phyloP scores from a whole-genome alignment of 1,139 yeast genomes.

The Williopsis jadinii region DNA sequence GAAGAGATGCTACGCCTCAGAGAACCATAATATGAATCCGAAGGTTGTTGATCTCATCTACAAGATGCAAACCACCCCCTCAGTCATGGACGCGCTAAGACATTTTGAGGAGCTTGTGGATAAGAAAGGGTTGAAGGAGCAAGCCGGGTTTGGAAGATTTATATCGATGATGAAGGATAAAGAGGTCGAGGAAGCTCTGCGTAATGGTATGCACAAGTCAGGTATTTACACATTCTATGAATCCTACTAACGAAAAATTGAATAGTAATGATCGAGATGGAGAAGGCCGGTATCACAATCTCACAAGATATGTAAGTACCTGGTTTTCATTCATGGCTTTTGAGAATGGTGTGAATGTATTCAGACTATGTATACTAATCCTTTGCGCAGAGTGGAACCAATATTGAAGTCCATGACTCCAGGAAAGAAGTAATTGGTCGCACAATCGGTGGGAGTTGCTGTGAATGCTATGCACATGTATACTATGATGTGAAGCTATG shows the following conservation, averaged over 20 bases:
- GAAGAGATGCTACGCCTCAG: slow-evolving; percentile 6
- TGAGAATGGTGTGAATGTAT: not conserved
- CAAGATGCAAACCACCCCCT: slow-evolving; percentile 11
- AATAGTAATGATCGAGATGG: slow-evolving; percentile 10
- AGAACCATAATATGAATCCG: slow-evolving; percentile 8
- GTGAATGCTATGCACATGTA: no score
- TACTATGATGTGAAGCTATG: no score
- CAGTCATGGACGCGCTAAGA: slow-evolving; percentile 8
- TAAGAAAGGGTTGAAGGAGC: slow-evolving; percentile 6
- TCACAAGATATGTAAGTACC: slow-evolving; percentile 8
- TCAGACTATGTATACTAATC: slow-evolving; percentile 3
- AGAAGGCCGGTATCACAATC: slow-evolving; percentile 9
- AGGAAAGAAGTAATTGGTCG: not conserved
- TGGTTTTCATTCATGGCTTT: not conserved
- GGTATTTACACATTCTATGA: not conserved
- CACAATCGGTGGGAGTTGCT: no score
- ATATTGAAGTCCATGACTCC: not conserved
- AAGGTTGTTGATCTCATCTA: slow-evolving; percentile 8
- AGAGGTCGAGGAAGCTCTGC: slow-evolving; percentile 8
- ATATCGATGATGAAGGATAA: slow-evolving; percentile 7
- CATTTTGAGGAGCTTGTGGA: slow-evolving; percentile 5
- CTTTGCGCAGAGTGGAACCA: slow-evolving; percentile 5
- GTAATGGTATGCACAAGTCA: slow-evolving; percentile 4
- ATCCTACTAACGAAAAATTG: no score
- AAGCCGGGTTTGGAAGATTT: slow-evolving; percentile 6